A percentile compares a stretch with the other conserved stretches of the same genome.
These are phyloP conservation scores for Trametes coccinea DNA, from an alignment of 768 basidiomycete species.

Conservation along the genomic window DNA sequence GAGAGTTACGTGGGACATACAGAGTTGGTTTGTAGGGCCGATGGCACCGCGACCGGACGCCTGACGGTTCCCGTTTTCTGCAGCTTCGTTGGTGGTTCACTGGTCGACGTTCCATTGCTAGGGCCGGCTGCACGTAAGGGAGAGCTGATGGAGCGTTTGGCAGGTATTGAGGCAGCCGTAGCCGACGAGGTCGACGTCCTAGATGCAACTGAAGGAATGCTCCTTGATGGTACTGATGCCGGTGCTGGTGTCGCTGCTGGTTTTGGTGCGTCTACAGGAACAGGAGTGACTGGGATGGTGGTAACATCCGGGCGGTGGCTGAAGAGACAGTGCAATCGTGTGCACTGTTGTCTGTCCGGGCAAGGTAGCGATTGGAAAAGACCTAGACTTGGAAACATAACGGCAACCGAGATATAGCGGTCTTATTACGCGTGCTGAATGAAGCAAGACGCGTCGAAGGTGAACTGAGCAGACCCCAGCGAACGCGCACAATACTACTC, in stretches of 20 bases:
- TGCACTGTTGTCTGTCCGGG: conserved; percentile 53
- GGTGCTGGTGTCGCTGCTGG: background rate
- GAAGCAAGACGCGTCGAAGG: background rate
- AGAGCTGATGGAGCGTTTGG: conserved; percentile 32
- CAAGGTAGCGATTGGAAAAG: conserved; percentile 62
- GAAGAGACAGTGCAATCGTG: conserved; percentile 59
- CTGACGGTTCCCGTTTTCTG: conserved; percentile 50
- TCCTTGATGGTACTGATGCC: background rate
- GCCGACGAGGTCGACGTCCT: conserved; percentile 11
- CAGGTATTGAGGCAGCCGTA: conserved; percentile 23
- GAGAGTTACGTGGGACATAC: conserved; percentile 23
- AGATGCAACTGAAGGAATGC: conserved; percentile 13
- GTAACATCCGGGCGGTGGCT: conserved; percentile 52
- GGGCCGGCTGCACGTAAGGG: conserved; percentile 16
- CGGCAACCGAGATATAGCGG: background rate
- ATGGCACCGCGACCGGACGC: conserved; percentile 45
- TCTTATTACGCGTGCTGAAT: background rate
- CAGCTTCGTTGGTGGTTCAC: conserved; percentile 65
- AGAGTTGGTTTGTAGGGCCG: conserved; percentile 35
- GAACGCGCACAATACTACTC: no score
- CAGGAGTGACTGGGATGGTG: conserved; percentile 37
- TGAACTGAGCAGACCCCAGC: background rate
- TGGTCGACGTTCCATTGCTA: conserved; percentile 17
- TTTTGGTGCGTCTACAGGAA: conserved; percentile 38
- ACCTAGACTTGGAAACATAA: conserved; percentile 64